Evolutionary conservation across 129 eudicot species (phyloP).

Genomic region (Scalesia atractyloides): DNA sequence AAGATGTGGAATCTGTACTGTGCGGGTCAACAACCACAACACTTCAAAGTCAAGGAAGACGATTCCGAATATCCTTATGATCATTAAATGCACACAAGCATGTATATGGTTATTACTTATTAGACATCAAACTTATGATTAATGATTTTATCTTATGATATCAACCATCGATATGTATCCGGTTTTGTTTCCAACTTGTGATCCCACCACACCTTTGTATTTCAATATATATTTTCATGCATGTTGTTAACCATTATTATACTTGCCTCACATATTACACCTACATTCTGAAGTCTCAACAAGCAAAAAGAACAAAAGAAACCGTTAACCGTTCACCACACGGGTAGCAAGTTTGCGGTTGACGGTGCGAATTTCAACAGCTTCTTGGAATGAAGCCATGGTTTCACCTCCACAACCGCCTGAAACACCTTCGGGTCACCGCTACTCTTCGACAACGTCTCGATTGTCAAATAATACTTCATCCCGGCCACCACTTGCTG

Average conservation of each 20-base stretch:
- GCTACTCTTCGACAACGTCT: slow-evolving; percentile 24
- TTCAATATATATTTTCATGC: not conserved
- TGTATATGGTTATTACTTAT: not conserved
- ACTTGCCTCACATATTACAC: slow-evolving; percentile 14
- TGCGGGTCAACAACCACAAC: slow-evolving; percentile 77
- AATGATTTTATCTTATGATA: not conserved
- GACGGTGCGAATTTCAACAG: slow-evolving; percentile 51
- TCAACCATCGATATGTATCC: not conserved
- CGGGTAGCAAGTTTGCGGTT: not conserved
- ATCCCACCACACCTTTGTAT: not conserved
- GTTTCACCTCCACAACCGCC: slow-evolving; percentile 63
- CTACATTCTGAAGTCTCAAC: too few species aligned
- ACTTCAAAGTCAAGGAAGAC: slow-evolving; percentile 78
- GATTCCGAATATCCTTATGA: slow-evolving; percentile 75
- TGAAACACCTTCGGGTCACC: slow-evolving; percentile 39
- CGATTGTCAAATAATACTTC: slow-evolving; percentile 57
- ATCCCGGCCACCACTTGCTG: slow-evolving; percentile 74
- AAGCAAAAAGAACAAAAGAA: not conserved
- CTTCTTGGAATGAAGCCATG: slow-evolving; percentile 51
- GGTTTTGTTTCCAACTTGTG: not conserved
- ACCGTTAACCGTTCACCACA: slow-evolving; percentile 5
- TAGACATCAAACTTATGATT: not conserved
- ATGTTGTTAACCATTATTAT: slow-evolving; percentile 16
- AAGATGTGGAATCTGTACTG: slow-evolving; percentile 96
- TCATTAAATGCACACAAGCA: slow-evolving; percentile 36